Evolutionary conservation across 257 asterid genomes (phyloP), one percentile per base, ranked within the genome.

Genomic region (Solanum virginianum): DNA sequence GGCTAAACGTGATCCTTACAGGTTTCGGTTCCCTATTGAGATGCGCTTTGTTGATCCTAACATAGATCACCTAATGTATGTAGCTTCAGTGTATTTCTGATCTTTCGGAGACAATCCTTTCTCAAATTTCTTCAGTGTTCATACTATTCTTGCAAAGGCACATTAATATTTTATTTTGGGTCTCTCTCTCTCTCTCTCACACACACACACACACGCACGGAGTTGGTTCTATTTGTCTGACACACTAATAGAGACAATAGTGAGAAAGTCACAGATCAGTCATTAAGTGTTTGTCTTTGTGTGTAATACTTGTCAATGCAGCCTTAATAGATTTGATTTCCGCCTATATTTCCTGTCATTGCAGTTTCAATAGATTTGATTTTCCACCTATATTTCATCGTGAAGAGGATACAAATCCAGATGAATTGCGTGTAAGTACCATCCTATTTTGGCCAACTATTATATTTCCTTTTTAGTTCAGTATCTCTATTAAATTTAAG

Each of bases 1-100:
- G 99, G 98, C 97, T 84, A 96, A 96, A 88, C 91, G 99, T 80
- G 98, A 96, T 91, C 98, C 99, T 82, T 93, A 92, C 87, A 92
- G 98, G 87, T 96, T 90, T 86, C 93, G 99, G 88, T 96, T 96
- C 88, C 99, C 99, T 75, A 88, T 96, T 86, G 99, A 96, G 95
- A 86, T 96, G 89, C 98, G 98, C 65, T 93, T 96, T 89, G 95
- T 96, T 85, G 84, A 94, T 80, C 99, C 99, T 49, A 96, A 96
- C 86, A 94, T 96, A 81, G 99, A 96, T 86, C 99, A 96, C 86
- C 90, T 96, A 65, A 88, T 95, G 99, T 96, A 91, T 72, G 97
- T 87, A 29, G 82, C 63, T 88, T 57, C 45, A 53, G 65, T 69
- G 8, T 65, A n/a, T 80, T 18, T 68, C 77, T 72, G 57, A 43